Evolutionary conservation across 1,284 basidiomycete genomes (phyloP).

Genomic region (Naganishia cerealis): DNA sequence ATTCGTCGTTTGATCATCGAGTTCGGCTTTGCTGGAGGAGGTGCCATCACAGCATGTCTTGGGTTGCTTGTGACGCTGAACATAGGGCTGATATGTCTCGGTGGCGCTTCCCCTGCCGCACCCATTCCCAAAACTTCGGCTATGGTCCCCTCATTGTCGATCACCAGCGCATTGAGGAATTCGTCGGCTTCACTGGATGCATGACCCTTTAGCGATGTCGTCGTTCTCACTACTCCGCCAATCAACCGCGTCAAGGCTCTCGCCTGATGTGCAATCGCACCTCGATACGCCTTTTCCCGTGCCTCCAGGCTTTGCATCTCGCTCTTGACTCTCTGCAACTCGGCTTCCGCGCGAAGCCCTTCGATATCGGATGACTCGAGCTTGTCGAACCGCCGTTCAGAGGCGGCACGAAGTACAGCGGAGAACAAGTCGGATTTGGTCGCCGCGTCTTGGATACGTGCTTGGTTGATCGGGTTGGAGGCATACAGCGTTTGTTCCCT

Average conservation of each 20-base stretch:
- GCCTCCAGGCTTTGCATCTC: constrained; percentile 69
- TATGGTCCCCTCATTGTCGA: constrained; percentile 53
- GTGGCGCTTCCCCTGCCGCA: constrained; percentile 26
- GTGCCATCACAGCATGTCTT: constrained; percentile 22
- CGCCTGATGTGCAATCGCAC: constrained; percentile 66
- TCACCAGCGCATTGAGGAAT: constrained; percentile 55
- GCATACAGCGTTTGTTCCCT: constrained; percentile 70
- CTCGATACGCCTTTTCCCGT: constrained; percentile 67
- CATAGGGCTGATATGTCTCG: constrained; percentile 31
- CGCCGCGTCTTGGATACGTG: constrained; percentile 66
- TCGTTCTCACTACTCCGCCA: constrained; percentile 76
- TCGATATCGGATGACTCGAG: constrained; percentile 72
- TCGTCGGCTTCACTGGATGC: constrained; percentile 52
- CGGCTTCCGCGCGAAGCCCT: constrained; percentile 70
- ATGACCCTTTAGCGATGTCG: constrained; percentile 69
- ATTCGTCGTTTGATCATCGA: constrained; percentile 17
- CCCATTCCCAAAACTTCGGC: constrained; percentile 65
- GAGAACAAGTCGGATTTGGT: constrained; percentile 80
- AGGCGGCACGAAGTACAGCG: constrained; percentile 74
- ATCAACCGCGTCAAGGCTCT: constrained; percentile 68
- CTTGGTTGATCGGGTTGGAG: constrained; percentile 63
- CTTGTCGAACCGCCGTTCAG: constrained; percentile 73
- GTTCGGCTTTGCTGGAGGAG: constrained; percentile 14
- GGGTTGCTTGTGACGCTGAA: constrained; percentile 22
- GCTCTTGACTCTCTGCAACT: constrained; percentile 68